Conservation (phyloP, 2,329 filamentous ascomycete species). For the Leptosphaerulina australis region DNA sequence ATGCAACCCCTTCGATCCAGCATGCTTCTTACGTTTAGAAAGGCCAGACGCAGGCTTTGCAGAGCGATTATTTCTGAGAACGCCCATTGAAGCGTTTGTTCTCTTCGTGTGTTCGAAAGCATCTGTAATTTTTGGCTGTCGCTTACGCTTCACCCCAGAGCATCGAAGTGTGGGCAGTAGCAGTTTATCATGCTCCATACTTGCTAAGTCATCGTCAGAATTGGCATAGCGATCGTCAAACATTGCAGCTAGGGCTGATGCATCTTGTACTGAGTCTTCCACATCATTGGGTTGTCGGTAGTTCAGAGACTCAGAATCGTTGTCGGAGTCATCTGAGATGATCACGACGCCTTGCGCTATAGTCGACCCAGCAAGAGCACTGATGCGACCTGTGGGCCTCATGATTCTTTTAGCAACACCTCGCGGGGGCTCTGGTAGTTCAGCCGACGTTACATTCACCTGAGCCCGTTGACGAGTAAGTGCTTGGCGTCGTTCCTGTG, state of each 20-base stretch:
- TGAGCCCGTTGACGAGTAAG: constrained; percentile 25
- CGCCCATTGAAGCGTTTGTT: constrained; percentile 12
- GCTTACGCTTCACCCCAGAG: constrained; percentile 34
- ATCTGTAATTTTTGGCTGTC: constrained; percentile 49
- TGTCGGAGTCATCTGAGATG: constrained; percentile 48
- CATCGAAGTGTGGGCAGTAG: constrained; percentile 41
- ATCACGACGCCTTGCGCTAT: constrained; percentile 26
- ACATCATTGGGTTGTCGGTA: constrained; percentile 12
- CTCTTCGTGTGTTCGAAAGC: constrained; percentile 36
- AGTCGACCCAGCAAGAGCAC: not conserved
- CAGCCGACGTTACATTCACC: constrained; percentile 24
- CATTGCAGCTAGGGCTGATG: constrained; percentile 30
- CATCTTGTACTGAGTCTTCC: constrained; percentile 29
- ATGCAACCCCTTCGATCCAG: constrained; percentile 18
- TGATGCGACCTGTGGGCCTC: constrained; percentile 15
- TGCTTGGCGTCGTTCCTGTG: constrained; percentile 34
- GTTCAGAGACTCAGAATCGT: constrained; percentile 18
- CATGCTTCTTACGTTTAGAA: constrained; percentile 13
- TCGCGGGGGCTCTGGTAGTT: constrained; percentile 36
- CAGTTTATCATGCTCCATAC: constrained; percentile 56
- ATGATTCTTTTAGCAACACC: constrained; percentile 43
- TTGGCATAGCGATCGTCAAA: constrained; percentile 36
- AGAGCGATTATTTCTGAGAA: not conserved
- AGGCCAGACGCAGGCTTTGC: not conserved
- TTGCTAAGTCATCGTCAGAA: constrained; percentile 40